Evolutionary conservation across 441 rosid species (phyloP).

Genomic region (Viola pubescens): DNA sequence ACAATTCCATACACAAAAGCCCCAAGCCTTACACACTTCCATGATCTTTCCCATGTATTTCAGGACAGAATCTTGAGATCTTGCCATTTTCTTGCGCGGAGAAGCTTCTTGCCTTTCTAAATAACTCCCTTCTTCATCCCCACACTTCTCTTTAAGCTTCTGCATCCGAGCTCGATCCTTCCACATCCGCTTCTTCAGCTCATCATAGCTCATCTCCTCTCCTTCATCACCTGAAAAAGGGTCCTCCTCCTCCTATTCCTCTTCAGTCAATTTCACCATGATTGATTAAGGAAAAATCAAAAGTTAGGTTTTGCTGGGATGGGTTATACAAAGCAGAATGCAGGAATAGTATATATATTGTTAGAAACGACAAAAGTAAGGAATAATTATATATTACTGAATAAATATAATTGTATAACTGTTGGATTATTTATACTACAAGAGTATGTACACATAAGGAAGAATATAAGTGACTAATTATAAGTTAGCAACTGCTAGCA

Average conservation of each 20-base stretch:
- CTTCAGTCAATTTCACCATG: conserved; percentile 20
- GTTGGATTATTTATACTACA: too few relatives aligned
- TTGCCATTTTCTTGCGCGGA: conserved; percentile 53
- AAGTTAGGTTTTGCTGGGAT: too few relatives aligned
- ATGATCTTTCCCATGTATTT: conserved; percentile 63
- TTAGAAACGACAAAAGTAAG: too few relatives aligned
- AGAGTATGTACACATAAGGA: too few relatives aligned
- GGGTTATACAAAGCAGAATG: too few relatives aligned
- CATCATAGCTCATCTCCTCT: conserved; percentile 40
- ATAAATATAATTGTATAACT: too few relatives aligned
- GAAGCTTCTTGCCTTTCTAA: conserved; percentile 36
- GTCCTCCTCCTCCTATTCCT: conserved; percentile 6
- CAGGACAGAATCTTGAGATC: conserved; percentile 56
- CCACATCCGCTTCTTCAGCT: conserved; percentile 68
- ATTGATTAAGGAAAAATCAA: neutral
- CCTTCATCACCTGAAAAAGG: neutral
- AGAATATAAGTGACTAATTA: too few relatives aligned
- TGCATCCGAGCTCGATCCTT: conserved; percentile 45
- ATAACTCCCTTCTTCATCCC: conserved; percentile 5
- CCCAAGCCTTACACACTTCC: conserved; percentile 51
- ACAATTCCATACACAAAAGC: conserved; percentile 62
- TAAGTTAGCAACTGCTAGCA: too few relatives aligned
- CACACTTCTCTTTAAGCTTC: conserved; percentile 30
- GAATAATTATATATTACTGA: too few relatives aligned
- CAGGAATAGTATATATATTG: too few relatives aligned